Base-by-base conservation (phyloP, 345 rosid species). In the Brassica cretica region DNA sequence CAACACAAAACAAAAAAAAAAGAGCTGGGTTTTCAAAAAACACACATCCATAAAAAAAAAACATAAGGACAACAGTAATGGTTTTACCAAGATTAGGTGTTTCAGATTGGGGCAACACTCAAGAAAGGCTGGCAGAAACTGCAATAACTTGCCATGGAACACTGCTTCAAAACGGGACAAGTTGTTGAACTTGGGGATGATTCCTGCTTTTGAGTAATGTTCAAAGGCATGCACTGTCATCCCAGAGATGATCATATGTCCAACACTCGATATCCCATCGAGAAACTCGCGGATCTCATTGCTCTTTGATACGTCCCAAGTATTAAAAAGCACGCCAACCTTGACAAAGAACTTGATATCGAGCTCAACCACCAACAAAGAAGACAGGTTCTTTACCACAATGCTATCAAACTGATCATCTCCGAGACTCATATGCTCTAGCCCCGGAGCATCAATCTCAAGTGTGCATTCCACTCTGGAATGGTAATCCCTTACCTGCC, bases 81-180 rank as follows among this genome's bases (percentile, higher is more conserved):
- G 6, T 16, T 25, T 75, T 35, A 75, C 78, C 78, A 66, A 3
- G 55, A 15, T 35, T 4, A 75, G 66, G 72, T 58, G 66, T 75
- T 75, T 67, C 72, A 75, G 72, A 27, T 75, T 75, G 33, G 59
- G 73, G 70, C 2, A 63, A 29, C 76, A 11, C 62, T 73, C 62
- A 18, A 73, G 76, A 30, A 73, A 63, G 32, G 46, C 46, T 10
- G 66, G 67, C 66, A 67, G 19, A 39, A 58, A 59, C 59, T 7
- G 30, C 18, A 75, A 7, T 19, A 58, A 58, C 4, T 0, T 0
- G 59, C 60, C 1, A 3, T 12, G 59, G 72, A 67, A 58, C 29
- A 4, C 39, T 3, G 59, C 60, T 19, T 56, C 2, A 58, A 67
- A 58, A 10, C 46, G 41, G 2, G 60, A 67, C 5, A 75, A 39